phyloP scores from a whole-genome alignment of 2,329 filamentous ascomycete species.

The Penicillium decumbens region DNA sequence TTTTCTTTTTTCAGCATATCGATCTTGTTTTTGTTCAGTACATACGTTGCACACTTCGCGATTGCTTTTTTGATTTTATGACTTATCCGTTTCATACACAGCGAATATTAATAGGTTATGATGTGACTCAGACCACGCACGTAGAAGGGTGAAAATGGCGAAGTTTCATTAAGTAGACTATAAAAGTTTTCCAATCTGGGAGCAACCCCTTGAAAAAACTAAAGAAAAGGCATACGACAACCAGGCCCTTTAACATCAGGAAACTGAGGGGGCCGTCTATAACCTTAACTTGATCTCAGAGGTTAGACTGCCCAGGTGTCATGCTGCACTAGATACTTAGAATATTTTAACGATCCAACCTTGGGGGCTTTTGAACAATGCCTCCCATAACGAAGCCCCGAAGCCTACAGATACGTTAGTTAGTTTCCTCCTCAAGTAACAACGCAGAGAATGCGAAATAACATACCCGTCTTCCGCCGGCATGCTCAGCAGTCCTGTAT shows the following conservation, averaged over 20 bases:
- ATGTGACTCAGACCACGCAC: background rate
- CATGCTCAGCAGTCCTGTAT: conserved; percentile 15
- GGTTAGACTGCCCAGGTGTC: too few species aligned
- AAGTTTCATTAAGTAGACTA: too few species aligned
- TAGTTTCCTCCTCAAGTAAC: too few species aligned
- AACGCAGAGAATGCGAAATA: background rate
- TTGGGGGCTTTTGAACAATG: conserved; percentile 11
- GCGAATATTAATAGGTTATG: conserved; percentile 2
- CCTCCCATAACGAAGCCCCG: conserved; percentile 16
- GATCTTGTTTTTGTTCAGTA: conserved; percentile 2
- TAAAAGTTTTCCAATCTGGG: too few species aligned
- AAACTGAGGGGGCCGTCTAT: too few species aligned
- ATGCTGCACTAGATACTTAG: too few species aligned
- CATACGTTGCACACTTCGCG: conserved; percentile 6
- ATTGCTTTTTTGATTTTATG: background rate
- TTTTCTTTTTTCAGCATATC: background rate
- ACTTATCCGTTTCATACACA: conserved; percentile 1
- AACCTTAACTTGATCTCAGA: too few species aligned
- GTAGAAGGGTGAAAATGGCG: too few species aligned
- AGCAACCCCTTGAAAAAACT: too few species aligned
- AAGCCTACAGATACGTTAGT: conserved; percentile 6
- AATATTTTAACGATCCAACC: background rate
- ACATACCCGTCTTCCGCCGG: conserved; percentile 19
- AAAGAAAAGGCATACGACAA: too few species aligned
- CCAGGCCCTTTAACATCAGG: too few species aligned